Percentiles rank a stretch among this genome's conserved stretches.
phyloP scores from a whole-genome alignment of 78 protist genomes.

The Monosiga brevicollis region DNA sequence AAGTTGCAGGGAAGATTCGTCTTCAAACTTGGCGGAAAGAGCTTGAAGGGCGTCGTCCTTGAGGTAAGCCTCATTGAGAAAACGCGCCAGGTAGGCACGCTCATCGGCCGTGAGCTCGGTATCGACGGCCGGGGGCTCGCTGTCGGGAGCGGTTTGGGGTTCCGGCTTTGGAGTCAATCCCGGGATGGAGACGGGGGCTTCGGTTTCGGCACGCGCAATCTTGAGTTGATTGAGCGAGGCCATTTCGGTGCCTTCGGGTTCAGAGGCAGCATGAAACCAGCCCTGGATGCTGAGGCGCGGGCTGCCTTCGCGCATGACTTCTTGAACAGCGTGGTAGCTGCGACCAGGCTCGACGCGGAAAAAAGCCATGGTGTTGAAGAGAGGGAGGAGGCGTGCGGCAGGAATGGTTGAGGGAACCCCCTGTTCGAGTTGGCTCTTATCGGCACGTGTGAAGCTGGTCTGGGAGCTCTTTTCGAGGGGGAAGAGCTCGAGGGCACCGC shows the following conservation, averaged over 20 bases:
- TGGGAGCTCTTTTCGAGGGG: background rate
- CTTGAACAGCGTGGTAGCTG: background rate
- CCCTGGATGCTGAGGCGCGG: background rate
- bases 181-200: background rate
- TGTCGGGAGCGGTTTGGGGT: background rate
- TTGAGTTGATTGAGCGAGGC: background rate
- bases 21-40: background rate
- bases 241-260: background rate
- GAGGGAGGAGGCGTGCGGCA: background rate
- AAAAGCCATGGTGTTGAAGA: background rate
- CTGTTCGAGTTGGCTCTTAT: background rate
- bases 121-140: background rate
- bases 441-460: too few relatives aligned
- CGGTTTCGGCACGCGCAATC: background rate
- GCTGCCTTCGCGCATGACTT: background rate
- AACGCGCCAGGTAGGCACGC: background rate
- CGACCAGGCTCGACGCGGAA: background rate
- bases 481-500: background rate
- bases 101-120: background rate
- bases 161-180: too few relatives aligned
- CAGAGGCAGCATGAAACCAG: background rate
- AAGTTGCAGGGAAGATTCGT: background rate
- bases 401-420: background rate
- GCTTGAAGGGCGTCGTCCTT: background rate
- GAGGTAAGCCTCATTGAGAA: background rate